Conservation (phyloP, 2,329 filamentous ascomycete genomes). For the Fusarium coicis region DNA sequence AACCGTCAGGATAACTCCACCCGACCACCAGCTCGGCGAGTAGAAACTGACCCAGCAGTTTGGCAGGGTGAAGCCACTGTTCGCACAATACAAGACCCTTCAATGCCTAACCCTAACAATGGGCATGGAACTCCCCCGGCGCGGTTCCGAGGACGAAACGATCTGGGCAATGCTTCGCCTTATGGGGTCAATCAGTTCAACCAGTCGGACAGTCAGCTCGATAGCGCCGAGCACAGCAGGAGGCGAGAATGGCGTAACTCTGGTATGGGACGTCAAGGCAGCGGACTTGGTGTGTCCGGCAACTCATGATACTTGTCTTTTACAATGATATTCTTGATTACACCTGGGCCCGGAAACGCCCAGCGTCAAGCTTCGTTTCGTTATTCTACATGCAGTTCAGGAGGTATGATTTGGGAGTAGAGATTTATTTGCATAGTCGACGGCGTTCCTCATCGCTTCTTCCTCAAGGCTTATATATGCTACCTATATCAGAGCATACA, state of each 20-base stretch:
- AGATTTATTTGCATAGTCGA: constrained; percentile 53
- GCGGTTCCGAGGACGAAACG: constrained; percentile 60
- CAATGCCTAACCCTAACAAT: constrained; percentile 51
- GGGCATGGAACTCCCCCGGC: constrained; percentile 61
- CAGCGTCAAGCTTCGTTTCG: constrained; percentile 30
- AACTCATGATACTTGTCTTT: constrained; percentile 49
- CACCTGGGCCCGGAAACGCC: constrained; percentile 29
- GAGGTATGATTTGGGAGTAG: constrained; percentile 48
- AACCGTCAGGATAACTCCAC: constrained; percentile 68
- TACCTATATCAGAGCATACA: constrained; percentile 3
- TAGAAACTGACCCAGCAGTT: constrained; percentile 87
- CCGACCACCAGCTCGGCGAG: constrained; percentile 67
- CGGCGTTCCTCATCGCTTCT: constrained; percentile 49
- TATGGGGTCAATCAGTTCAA: constrained; percentile 58
- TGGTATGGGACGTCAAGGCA: constrained; percentile 62
- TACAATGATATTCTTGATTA: constrained; percentile 29
- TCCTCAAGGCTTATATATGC: constrained; percentile 15
- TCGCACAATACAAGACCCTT: constrained; percentile 76
- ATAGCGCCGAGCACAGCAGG: constrained; percentile 55
- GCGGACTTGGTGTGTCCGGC: constrained; percentile 61
- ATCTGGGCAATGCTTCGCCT: constrained; percentile 55
- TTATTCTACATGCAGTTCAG: constrained; percentile 36
- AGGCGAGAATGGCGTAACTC: constrained; percentile 69
- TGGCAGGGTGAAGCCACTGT: constrained; percentile 88
- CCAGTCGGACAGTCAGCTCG: constrained; percentile 55